Percentiles rank a stretch among this genome's conserved stretches.
These are phyloP conservation scores for Ascochyta pisi DNA, from an alignment of 2,329 filamentous ascomycete genomes.

Conservation along the genomic window DNA sequence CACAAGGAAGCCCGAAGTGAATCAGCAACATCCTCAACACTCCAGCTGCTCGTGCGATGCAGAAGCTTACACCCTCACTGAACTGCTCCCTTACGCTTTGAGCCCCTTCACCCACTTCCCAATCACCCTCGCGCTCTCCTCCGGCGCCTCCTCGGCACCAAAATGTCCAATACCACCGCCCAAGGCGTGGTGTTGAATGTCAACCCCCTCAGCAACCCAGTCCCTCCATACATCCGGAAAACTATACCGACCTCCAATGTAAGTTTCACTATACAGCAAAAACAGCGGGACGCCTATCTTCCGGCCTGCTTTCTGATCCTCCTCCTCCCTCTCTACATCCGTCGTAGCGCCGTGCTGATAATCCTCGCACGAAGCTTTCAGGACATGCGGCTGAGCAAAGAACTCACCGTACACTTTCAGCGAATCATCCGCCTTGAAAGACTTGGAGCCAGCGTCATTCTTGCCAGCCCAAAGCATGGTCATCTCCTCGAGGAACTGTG, in stretches of 20 bases:
- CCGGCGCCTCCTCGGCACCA: conserved; percentile 61
- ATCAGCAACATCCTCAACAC: too few relatives aligned
- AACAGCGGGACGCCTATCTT: conserved; percentile 57
- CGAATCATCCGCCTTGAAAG: conserved; percentile 33
- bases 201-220: conserved; percentile 53
- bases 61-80: too few relatives aligned
- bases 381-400: conserved; percentile 51
- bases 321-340: conserved; percentile 60
- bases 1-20: too few relatives aligned
- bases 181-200: conserved; percentile 58
- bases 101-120: conserved; percentile 34
- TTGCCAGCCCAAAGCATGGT: conserved; percentile 48
- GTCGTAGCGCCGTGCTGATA: conserved; percentile 61
- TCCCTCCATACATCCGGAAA: conserved; percentile 59
- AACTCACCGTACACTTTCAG: conserved; percentile 53
- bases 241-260: conserved; percentile 60
- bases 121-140: conserved; percentile 54
- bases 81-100: background rate
- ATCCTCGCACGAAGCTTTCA: conserved; percentile 63
- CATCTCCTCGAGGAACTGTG: conserved; percentile 48
- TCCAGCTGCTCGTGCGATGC: too few relatives aligned
- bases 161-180: conserved; percentile 62
- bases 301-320: conserved; percentile 54
- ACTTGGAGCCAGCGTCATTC: conserved; percentile 13
- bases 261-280: conserved; percentile 59